A percentile compares a stretch with the other conserved stretches of the same genome.
phyloP scores from a whole-genome alignment of 441 rosid species.

The Gossypium gossypioides region DNA sequence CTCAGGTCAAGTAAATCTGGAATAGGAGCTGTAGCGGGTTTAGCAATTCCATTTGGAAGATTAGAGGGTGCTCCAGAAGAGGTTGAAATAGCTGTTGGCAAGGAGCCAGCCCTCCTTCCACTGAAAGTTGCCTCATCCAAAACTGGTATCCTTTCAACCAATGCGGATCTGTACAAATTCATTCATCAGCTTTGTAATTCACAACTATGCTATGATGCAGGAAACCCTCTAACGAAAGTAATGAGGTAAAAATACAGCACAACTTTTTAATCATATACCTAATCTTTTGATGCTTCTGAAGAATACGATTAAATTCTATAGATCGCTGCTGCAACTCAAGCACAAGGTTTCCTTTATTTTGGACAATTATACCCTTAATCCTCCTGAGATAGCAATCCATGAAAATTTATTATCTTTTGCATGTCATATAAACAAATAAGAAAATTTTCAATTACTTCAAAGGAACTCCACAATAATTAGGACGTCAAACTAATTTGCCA shows the following conservation, averaged over 20 bases:
- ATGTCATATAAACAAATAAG: constrained; percentile 11
- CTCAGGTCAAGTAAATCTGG: constrained; percentile 79
- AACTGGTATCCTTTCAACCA: constrained; percentile 98
- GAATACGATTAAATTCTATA: constrained; percentile 77
- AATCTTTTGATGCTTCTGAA: constrained; percentile 78
- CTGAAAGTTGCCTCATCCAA: constrained; percentile 89
- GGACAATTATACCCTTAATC: constrained; percentile 54
- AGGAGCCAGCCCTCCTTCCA: constrained; percentile 73
- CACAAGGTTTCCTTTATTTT: constrained; percentile 74
- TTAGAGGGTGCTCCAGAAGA: constrained; percentile 45
- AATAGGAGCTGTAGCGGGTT: constrained; percentile 67
- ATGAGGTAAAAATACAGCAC: constrained; percentile 5
- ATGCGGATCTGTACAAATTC: constrained; percentile 55
- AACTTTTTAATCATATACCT: constrained; percentile 35
- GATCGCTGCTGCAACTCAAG: constrained; percentile 99
- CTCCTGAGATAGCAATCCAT: constrained; percentile 44
- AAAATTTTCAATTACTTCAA: not conserved
- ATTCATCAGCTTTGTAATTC: constrained; percentile 21
- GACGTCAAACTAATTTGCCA: not conserved
- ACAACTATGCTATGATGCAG: constrained; percentile 7
- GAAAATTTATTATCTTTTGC: not conserved
- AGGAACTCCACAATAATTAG: not conserved
- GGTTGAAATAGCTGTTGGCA: constrained; percentile 59
- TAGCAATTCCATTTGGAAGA: constrained; percentile 82
- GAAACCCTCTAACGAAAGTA: constrained; percentile 8